Conservation (phyloP, 106 monocot species). For the Dendrobium catenatum region DNA sequence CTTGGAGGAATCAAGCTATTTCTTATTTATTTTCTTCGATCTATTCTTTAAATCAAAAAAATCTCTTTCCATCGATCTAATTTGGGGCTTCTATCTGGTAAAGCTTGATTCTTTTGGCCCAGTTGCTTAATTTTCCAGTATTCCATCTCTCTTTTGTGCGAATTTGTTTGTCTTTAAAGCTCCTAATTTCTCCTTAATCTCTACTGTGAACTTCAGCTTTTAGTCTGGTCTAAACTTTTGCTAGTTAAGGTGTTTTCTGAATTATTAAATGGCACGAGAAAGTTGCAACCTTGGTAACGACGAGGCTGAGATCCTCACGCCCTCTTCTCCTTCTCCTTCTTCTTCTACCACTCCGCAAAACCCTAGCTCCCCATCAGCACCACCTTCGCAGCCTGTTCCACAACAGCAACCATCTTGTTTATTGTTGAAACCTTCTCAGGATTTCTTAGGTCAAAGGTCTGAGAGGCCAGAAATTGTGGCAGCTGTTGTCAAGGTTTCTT, state of each 20-base stretch:
- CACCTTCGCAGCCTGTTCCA: constrained; percentile 9
- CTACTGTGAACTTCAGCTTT: neutral
- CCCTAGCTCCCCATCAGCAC: neutral
- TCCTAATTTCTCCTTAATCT: neutral
- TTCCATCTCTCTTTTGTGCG: neutral
- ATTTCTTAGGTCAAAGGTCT: constrained; percentile 14
- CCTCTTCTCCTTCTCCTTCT: constrained; percentile 48
- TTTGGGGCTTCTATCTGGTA: neutral
- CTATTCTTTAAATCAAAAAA: neutral
- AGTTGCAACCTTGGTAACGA: constrained; percentile 83
- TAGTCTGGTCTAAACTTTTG: neutral
- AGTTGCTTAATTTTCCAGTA: neutral
- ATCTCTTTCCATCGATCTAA: neutral
- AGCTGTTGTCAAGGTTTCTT: neutral
- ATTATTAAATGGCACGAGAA: constrained; percentile 60
- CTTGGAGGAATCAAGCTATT: neutral
- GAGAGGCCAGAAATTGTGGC: constrained; percentile 8
- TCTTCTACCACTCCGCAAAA: constrained; percentile 22
- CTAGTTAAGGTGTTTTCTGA: neutral
- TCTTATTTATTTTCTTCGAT: neutral
- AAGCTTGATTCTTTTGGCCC: neutral
- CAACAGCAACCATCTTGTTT: constrained; percentile 14
- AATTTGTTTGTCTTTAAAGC: neutral
- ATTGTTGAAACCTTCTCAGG: constrained; percentile 36
- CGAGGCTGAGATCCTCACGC: constrained; percentile 70